Base-by-base conservation (phyloP, 768 basidiomycete species). In the Boletus edulis region DNA sequence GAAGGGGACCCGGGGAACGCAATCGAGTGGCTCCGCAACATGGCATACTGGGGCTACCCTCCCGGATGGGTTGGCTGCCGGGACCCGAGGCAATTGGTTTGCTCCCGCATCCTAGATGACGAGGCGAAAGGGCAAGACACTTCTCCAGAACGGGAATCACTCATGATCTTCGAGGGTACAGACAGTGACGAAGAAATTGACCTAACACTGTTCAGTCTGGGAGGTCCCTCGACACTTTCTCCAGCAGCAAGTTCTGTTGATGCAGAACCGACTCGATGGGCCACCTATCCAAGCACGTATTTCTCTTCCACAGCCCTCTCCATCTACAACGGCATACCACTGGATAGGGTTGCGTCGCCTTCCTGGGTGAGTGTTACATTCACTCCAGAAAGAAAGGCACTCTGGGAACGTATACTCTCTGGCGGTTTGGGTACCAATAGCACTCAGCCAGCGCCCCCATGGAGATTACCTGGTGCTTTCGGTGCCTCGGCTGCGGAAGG, bases 41-140 rank as follows among this genome's bases (percentile, higher is more conserved):
- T 91, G 66, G 74, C 82, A 27, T 61, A 73, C 38, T 89, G 87
- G 87, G 89, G 89, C 0, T 91, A 90, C 64, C 89, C 89, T n/a
- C 78, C 76, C 14, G 89, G 89, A 0, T 91, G 87, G 86, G 64
- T 78, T 20, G 67, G 73, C 46, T 57, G 58, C 12, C 59, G 50
- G 47, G 83, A 91, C 64, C 89, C 89, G 8, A 76, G 76, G 52
- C 74, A 81, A 22, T 62, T 67, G 47, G 76, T 84, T 48, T 72
- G 72, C 54, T 67, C 68, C 37, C 74, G 76, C 27, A 86, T 91
- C 37, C 63, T 77, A 63, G 66, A 69, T 54, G 76, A 75, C 42
- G 50, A 49, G 14, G 20, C 5, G 17, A 52, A 54, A 27, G 50
- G 9, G 18, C 49, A 48, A 5, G 32, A 13, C 17, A 3, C 15